Percentiles rank a stretch among this genome's conserved stretches.
Evolutionary conservation across 1,284 basidiomycete genomes (phyloP).

Genomic region (Trichosporon inkin): DNA sequence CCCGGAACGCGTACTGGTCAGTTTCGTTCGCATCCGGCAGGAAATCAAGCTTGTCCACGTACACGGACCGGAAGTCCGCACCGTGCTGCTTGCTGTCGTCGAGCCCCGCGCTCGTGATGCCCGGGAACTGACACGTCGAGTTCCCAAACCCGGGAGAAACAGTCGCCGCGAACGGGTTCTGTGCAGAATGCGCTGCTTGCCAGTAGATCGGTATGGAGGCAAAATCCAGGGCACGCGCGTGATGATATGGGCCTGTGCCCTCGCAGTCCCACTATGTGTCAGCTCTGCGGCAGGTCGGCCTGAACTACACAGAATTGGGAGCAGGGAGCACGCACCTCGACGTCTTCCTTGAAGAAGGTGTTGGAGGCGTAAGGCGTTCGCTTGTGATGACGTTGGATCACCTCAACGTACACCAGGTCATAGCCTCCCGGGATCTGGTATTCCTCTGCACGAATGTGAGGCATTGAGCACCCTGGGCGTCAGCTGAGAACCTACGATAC

Average conservation of each 20-base stretch:
- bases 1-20: conserved; percentile 33
- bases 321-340: conserved; percentile 16
- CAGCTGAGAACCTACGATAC: neutral
- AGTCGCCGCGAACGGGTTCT: conserved; percentile 35
- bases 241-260: conserved; percentile 30
- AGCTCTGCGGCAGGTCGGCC: neutral
- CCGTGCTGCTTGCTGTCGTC: conserved; percentile 35
- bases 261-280: conserved; percentile 33
- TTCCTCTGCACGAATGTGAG: conserved; percentile 10
- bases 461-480: conserved; percentile 10
- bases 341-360: conserved; percentile 41
- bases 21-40: conserved; percentile 27
- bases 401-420: conserved; percentile 38
- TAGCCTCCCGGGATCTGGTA: neutral
- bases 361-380: conserved; percentile 45
- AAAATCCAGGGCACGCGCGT: conserved; percentile 24
- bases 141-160: conserved; percentile 35
- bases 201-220: conserved; percentile 31
- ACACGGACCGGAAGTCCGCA: conserved; percentile 34
- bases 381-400: conserved; percentile 46
- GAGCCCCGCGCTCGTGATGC: conserved; percentile 36
- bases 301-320: neutral
- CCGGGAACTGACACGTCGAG: conserved; percentile 40
- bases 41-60: conserved; percentile 34
- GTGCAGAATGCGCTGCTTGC: conserved; percentile 26